These are phyloP conservation scores for Ogataea haglerorum DNA, from an alignment of 805 yeast species.

Conservation along the genomic window DNA sequence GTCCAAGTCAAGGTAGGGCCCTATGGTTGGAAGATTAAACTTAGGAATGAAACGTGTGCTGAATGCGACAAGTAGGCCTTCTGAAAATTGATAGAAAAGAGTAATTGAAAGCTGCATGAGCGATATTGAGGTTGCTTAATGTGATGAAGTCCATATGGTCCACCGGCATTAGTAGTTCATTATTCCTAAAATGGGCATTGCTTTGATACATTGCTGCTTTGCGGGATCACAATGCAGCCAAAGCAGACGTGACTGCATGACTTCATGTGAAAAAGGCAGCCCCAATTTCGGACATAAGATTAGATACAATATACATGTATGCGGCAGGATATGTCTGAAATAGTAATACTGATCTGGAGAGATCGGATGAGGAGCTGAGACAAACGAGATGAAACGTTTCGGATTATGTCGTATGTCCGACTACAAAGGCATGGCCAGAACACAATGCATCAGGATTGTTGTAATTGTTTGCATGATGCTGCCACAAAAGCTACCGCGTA, in stretches of 20 bases:
- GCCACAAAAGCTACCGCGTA: constrained; percentile 4
- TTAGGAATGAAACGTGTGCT: too few relatives aligned
- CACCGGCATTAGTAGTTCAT: constrained; percentile 1
- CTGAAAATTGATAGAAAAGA: background rate
- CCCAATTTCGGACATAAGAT: too few relatives aligned
- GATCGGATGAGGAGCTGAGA: background rate
- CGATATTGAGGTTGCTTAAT: background rate
- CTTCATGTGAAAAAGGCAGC: too few relatives aligned
- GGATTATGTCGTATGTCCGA: background rate
- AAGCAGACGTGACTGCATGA: constrained; percentile 3
- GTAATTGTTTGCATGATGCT: background rate
- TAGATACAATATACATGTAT: too few relatives aligned
- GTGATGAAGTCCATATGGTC: background rate
- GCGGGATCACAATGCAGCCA: constrained; percentile 1
- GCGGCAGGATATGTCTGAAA: too few relatives aligned
- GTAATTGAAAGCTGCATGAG: background rate
- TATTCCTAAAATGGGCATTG: constrained; percentile 1
- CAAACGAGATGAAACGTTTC: background rate
- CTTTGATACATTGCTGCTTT: background rate
- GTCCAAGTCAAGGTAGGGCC: background rate
- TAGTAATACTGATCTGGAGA: background rate
- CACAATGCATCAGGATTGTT: background rate
- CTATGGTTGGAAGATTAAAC: too few relatives aligned
- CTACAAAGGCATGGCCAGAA: background rate
- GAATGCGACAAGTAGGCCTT: too few relatives aligned